Conservation (phyloP, 176 grass and related monocot species). For the Oropetium thomaeum region DNA sequence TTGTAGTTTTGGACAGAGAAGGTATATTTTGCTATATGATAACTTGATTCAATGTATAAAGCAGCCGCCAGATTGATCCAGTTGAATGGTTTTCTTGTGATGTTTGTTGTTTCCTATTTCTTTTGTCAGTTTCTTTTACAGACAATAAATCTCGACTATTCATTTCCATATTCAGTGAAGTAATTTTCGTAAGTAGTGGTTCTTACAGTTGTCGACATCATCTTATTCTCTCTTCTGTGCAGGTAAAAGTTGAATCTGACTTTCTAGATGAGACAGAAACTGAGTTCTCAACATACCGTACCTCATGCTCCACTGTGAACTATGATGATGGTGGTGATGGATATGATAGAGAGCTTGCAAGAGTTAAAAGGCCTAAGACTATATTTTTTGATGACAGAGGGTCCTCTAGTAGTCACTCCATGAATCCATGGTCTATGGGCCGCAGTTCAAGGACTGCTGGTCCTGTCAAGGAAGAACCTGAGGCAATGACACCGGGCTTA, state of each 20-base stretch:
- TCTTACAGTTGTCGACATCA: conserved; percentile 2
- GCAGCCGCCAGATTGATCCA: background rate
- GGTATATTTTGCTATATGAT: background rate
- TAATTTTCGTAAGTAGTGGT: background rate
- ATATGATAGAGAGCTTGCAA: background rate
- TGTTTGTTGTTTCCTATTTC: background rate
- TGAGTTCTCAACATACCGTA: conserved; percentile 36
- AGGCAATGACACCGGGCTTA: background rate
- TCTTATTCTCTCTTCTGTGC: conserved; percentile 13
- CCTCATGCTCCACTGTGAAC: conserved; percentile 13
- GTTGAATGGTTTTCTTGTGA: background rate
- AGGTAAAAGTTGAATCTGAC: conserved; percentile 48
- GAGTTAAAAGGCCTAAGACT: conserved; percentile 49
- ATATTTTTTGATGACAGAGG: conserved; percentile 34
- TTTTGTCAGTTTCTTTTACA: background rate
- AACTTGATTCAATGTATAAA: background rate
- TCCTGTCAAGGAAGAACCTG: conserved; percentile 44
- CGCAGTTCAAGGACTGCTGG: background rate
- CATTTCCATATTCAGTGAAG: conserved; percentile 4
- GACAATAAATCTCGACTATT: conserved; percentile 7
- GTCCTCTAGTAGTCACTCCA: conserved; percentile 29
- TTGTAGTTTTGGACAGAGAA: background rate
- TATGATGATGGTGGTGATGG: conserved; percentile 28
- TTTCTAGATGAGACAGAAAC: conserved; percentile 35
- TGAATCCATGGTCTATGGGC: conserved; percentile 24